Base-by-base conservation (phyloP, 495 filamentous ascomycete genomes). In the Aspergillus wentii region DNA sequence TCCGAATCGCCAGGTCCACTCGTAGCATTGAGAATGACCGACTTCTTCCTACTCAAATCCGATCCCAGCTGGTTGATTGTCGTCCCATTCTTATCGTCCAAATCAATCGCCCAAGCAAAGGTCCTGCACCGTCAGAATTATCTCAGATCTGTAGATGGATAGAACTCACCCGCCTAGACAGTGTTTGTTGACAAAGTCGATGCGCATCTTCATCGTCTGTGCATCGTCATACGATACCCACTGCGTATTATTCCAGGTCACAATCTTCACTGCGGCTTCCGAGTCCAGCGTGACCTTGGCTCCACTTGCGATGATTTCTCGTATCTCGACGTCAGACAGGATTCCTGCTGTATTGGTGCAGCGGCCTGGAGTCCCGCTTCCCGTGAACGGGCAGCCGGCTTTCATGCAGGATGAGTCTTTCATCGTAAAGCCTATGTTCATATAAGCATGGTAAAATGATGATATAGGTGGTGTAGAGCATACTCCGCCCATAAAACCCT, bases 171-270 rank as follows among this genome's bases (percentile, higher is more conserved):
- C 54, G 2, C 54, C 54, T 11, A 58, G 35, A 32, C 54, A 55
- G 13, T 38, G 43, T 0, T 38, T 21, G 26, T 69, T 67, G 2
- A 71, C 71, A n/a, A 17, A 68, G 18, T 62, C 46, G 1, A 58
- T 31, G 46, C 74, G 72, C 19, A 45, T 21, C 37, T 58, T 43
- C 25, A 74, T 48, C 0, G 68, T 72, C 11, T 63, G 49, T 3
- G 14, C 34, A 43, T 74, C 68, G 38, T 77, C 62, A 35, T 56
- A 77, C 2, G 52, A 59, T 2, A 75, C 57, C 73, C 73, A 77
- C 41, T 75, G 68, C 35, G 74, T 48, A 0, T 33, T 17, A 40
- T 60, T 46, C 46, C 48, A 74, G 0, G 49, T 49, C 14, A 72
- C 34, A 15, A 64, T 62, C 49, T 74, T 66, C 17, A 53, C 49